Evolutionary conservation across 2,329 filamentous ascomycete species (phyloP), one percentile per base, ranked within the genome.

Genomic region (Aplosporella prunicola): DNA sequence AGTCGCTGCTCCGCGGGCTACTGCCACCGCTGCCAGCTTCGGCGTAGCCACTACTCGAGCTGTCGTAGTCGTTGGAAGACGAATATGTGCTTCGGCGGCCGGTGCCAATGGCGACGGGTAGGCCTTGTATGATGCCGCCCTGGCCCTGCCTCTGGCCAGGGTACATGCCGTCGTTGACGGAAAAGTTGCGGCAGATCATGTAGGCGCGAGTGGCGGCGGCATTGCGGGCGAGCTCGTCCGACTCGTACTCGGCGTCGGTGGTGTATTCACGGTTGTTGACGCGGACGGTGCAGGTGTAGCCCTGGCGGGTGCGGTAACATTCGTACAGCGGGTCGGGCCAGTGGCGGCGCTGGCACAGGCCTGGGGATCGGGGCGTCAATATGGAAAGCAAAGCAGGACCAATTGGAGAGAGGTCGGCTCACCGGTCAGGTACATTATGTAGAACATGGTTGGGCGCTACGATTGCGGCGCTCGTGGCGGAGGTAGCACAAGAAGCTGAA

Each of bases 181-280:
- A 93, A 66, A 95, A 95, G 71, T 94, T 94, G 47, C 87, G 82
- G 70, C 89, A 95, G 49, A 95, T 91, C 77, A 94, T 89, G 64
- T 94, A 96, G 41, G 89, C 89, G 45, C 87, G 82, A 76, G 93
- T 93, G 43, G 89, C 89, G 17, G 89, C 89, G 52, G 89, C 91
- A 61, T 96, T 88, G 56, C 87, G 84, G 31, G 89, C 89, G 47
- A 93, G 71, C 32, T 75, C 69, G 57, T 89, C 83, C 45, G 81
- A 83, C 57, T 83, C 78, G 65, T 91, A 93, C 46, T 80, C 75
- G 24, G 82, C 74, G 60, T 94, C 87, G 28, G 88, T 94, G 60
- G 88, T 85, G 67, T 95, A 96, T 68, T 94, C 86, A 56, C 89
- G 82, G 51, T 93, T 93, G 67, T 96, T 95, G 58, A 96, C 89